Base-by-base conservation (phyloP, 2,329 filamentous ascomycete species). In the Xylaria sp. region DNA sequence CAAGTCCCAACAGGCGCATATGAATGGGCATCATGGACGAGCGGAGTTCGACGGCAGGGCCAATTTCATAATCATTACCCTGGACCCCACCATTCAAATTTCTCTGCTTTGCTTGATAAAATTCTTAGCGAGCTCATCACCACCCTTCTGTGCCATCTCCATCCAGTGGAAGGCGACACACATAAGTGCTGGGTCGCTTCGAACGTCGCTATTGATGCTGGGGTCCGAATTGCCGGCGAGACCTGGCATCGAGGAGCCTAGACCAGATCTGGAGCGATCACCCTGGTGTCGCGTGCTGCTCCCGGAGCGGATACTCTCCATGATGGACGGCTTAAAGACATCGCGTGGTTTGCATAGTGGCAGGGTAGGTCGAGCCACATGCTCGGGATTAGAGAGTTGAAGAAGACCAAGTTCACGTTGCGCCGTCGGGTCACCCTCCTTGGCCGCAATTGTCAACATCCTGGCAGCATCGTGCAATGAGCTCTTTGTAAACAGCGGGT, bases 151-250 rank as follows among this genome's bases (percentile, higher is more conserved):
- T 44, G 93, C 94, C 72, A 93, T 85, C 82, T 95, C 93, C 94
- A 98, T 97, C 94, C 95, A 98, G 83, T 98, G 95, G 80, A 97
- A 90, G 10, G 95, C 95, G 66, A 97, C 89, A 76, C 94, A 97
- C 92, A 98, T 96, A 49, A 94, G 89, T 63, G 91, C 91, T 1
- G 93, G 93, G 78, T 97, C 93, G 68, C 90, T 94, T 73, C 93
- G 80, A 42, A 88, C 85, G 67, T 88, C 82, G 20, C 82, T 82
- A 57, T 84, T 81, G 61, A 79, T 79, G 44, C 74, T 75, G 1
- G 74, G 64, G 36, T 78, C 79, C 23, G 77, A 74, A 46, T 75
- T 73, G 20, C 77, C 78, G 42, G 74, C 66, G 58, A 74, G 65
- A 26, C 71, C 46, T 49, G 71, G 72, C 69, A 71, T 71, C 17